phyloP scores from a whole-genome alignment of 768 basidiomycete genomes.

The Tephrocybe sp. region DNA sequence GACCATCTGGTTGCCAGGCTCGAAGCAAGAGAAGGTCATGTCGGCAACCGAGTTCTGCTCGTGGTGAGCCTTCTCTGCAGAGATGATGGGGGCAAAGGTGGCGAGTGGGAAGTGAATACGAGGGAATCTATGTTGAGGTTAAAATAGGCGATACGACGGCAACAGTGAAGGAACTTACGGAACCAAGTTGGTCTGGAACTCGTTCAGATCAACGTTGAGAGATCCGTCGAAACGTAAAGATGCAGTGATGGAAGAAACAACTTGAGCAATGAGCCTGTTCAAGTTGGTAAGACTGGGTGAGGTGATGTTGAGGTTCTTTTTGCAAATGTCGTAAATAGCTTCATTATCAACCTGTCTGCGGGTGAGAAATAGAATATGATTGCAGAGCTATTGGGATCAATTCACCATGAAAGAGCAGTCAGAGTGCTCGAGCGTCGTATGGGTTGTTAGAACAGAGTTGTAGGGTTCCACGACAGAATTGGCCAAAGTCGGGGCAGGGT shows the following conservation, averaged over 20 bases:
- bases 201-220: constrained; percentile 94
- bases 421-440: constrained; percentile 97
- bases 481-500: constrained; percentile 89
- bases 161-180: constrained; percentile 75
- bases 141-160: constrained; percentile 49
- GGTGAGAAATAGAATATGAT: constrained; percentile 7
- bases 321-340: constrained; percentile 98
- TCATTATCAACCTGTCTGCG: constrained; percentile 71
- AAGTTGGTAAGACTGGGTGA: constrained; percentile 92
- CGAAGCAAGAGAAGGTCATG: constrained; percentile 99
- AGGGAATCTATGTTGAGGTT: constrained; percentile 63
- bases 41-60: constrained; percentile 97
- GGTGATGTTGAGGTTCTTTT: constrained; percentile 83
- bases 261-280: constrained; percentile 96
- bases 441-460: constrained; percentile 95
- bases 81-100: constrained; percentile 92
- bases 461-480: constrained; percentile 98
- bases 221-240: constrained; percentile 97
- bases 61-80: constrained; percentile 91
- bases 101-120: constrained; percentile 99
- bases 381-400: neutral
- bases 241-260: constrained; percentile 96
- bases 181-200: constrained; percentile 98
- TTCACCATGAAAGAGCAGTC: constrained; percentile 98
- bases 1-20: constrained; percentile 94